phyloP scores from a whole-genome alignment of 306 rosid genomes.

The Castanospermum australe region DNA sequence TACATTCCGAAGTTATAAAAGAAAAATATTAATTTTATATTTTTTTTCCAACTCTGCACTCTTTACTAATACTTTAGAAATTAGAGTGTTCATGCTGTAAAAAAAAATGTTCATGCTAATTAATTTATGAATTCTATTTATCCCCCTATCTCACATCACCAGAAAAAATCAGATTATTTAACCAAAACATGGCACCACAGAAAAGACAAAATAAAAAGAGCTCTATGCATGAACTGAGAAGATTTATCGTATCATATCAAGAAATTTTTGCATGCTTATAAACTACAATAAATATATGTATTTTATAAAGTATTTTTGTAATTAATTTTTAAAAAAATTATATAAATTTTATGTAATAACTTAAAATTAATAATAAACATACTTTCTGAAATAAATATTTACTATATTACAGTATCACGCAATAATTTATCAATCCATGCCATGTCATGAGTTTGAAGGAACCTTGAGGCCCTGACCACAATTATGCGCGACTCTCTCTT shows the following conservation, averaged over 20 bases:
- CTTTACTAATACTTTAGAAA: not conserved
- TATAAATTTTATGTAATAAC: too few species aligned
- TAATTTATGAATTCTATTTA: not conserved
- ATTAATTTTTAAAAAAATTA: too few species aligned
- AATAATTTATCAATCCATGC: too few species aligned
- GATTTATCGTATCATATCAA: too few species aligned
- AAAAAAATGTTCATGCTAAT: not conserved
- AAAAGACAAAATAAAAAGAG: not conserved
- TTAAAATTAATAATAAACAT: too few species aligned
- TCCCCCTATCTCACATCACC: not conserved
- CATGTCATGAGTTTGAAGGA: not conserved
- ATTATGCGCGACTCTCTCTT: conserved; percentile 9
- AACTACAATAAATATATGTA: too few species aligned
- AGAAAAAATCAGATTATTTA: not conserved
- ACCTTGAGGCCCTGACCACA: not conserved
- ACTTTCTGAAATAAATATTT: too few species aligned
- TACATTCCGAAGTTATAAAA: not conserved
- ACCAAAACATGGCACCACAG: not conserved
- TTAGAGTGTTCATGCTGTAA: not conserved
- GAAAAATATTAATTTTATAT: too few species aligned
- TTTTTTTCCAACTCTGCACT: too few species aligned
- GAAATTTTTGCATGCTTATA: too few species aligned
- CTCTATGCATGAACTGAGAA: not conserved
- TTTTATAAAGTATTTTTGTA: too few species aligned
- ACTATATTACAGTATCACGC: too few species aligned